These are phyloP conservation scores for Russula vinacea DNA, from an alignment of 768 basidiomycete species.

Conservation along the genomic window DNA sequence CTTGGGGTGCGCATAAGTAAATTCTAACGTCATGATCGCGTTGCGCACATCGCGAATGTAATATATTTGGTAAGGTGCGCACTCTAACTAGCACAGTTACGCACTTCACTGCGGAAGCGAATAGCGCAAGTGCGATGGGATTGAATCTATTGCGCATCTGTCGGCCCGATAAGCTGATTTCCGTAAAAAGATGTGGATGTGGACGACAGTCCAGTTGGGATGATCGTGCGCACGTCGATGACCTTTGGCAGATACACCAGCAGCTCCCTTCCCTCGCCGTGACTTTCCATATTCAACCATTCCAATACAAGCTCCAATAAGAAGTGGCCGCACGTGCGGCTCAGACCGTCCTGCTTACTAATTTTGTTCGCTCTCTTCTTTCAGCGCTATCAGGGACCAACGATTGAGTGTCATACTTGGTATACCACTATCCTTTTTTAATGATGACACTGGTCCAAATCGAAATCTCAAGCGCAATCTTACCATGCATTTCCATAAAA, in stretches of 20 bases:
- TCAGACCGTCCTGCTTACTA: too few relatives aligned
- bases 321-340: too few relatives aligned
- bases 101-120: slow-evolving; percentile 71
- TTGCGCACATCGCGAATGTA: slow-evolving; percentile 89
- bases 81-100: slow-evolving; percentile 41
- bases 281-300: too few relatives aligned
- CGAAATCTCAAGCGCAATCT: too few relatives aligned
- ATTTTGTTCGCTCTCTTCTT: too few relatives aligned
- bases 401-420: too few relatives aligned
- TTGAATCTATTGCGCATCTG: slow-evolving; percentile 65
- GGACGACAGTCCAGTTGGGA: slow-evolving; percentile 61
- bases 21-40: slow-evolving; percentile 91
- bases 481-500: too few relatives aligned
- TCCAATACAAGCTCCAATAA: too few relatives aligned
- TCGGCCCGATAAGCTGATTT: slow-evolving; percentile 45
- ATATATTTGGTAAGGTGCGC: slow-evolving; percentile 57
- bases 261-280: too few relatives aligned
- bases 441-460: too few relatives aligned
- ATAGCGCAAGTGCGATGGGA: slow-evolving; percentile 82
- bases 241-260: slow-evolving; percentile 72
- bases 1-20: slow-evolving; percentile 60
- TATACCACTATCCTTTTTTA: too few relatives aligned
- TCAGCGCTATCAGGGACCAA: too few relatives aligned
- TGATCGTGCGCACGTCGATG: slow-evolving; percentile 63
- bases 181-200: slow-evolving; percentile 75